These are phyloP conservation scores for Pseudopithomyces maydicus DNA, from an alignment of 2,329 filamentous ascomycete species.

Conservation along the genomic window DNA sequence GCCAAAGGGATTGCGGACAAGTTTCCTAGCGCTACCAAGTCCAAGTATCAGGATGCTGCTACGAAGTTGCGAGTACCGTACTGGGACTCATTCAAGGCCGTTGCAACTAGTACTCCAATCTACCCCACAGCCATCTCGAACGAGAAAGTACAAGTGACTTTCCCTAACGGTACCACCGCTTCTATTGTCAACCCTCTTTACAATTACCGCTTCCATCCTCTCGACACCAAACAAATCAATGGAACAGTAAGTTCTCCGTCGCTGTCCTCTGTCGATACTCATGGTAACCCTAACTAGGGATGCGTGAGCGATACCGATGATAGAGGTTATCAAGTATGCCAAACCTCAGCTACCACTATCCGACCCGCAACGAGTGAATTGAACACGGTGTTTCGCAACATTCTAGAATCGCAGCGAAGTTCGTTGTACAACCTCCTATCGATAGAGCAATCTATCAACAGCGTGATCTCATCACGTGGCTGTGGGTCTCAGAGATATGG, in stretches of 20 bases:
- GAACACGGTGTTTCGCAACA: too few species aligned
- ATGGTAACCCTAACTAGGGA: slow-evolving; percentile 2
- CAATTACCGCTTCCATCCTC: slow-evolving; percentile 21
- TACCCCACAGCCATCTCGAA: slow-evolving; percentile 42
- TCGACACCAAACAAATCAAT: slow-evolving; percentile 53
- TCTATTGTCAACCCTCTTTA: slow-evolving; percentile 23
- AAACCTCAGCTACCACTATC: slow-evolving; percentile 35
- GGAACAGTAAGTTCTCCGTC: slow-evolving; percentile 46
- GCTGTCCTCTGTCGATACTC: too few species aligned
- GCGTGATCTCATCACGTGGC: background rate
- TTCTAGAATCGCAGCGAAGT: too few species aligned
- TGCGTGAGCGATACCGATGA: slow-evolving; percentile 1
- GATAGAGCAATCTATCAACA: slow-evolving; percentile 12
- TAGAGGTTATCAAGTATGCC: slow-evolving; percentile 26
- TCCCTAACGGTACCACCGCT: slow-evolving; percentile 11
- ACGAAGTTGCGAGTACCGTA: slow-evolving; percentile 22
- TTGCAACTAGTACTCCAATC: slow-evolving; percentile 23
- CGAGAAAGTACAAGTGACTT: slow-evolving; percentile 22
- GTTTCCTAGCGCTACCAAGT: slow-evolving; percentile 6
- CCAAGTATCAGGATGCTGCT: slow-evolving; percentile 19
- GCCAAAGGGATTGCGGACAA: slow-evolving; percentile 11
- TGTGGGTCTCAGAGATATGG: slow-evolving; percentile 6
- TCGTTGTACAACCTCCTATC: slow-evolving; percentile 44
- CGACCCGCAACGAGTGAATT: too few species aligned
- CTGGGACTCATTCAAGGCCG: slow-evolving; percentile 24